Conservation (phyloP, 805 yeast genomes). For the Candida montana region DNA sequence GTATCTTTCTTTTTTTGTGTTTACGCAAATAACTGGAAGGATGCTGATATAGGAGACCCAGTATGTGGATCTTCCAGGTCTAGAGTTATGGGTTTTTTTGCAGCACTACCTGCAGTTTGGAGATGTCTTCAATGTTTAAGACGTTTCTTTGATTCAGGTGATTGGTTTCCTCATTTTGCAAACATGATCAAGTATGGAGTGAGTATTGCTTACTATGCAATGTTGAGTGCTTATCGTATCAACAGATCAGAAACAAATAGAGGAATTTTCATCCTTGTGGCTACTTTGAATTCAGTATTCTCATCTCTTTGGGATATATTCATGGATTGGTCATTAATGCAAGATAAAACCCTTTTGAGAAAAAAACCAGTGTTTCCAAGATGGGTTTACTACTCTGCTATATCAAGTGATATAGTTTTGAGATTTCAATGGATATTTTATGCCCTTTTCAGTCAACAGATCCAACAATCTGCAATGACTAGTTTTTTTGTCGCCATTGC, state of each 20-base stretch:
- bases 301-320: slow-evolving; percentile 82
- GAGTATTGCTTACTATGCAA: slow-evolving; percentile 61
- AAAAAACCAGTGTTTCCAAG: slow-evolving; percentile 64
- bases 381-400: slow-evolving; percentile 66
- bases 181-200: slow-evolving; percentile 75
- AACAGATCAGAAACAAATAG: slow-evolving; percentile 33
- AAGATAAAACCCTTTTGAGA: slow-evolving; percentile 57
- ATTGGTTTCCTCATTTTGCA: slow-evolving; percentile 93
- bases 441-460: slow-evolving; percentile 66
- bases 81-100: slow-evolving; percentile 72
- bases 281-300: slow-evolving; percentile 63
- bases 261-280: slow-evolving; percentile 66
- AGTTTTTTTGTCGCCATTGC: slow-evolving; percentile 80
- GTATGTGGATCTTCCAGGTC: slow-evolving; percentile 77
- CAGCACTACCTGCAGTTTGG: slow-evolving; percentile 84
- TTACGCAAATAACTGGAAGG: slow-evolving; percentile 67
- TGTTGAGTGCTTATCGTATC: slow-evolving; percentile 76
- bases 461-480: slow-evolving; percentile 84
- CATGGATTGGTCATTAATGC: slow-evolving; percentile 94
- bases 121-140: slow-evolving; percentile 86
- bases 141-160: slow-evolving; percentile 90
- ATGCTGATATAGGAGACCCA: slow-evolving; percentile 36
- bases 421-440: slow-evolving; percentile 93
- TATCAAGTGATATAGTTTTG: slow-evolving; percentile 63
- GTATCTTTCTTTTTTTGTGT: slow-evolving; percentile 81